phyloP scores from a whole-genome alignment of 176 grass and related monocot genomes.

The Coix lacrymajobi region DNA sequence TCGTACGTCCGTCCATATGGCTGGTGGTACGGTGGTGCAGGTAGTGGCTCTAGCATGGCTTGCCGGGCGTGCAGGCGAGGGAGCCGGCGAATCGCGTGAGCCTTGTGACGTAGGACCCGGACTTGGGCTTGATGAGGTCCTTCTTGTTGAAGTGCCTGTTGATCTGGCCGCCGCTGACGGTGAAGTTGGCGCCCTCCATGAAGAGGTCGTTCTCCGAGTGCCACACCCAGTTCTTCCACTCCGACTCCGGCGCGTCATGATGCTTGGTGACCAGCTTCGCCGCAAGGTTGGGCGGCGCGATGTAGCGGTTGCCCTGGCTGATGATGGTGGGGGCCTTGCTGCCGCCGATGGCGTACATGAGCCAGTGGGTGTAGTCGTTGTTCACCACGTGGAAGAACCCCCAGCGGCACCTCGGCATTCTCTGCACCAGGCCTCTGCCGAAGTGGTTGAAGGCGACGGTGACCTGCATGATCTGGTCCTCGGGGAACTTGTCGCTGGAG shows the following conservation, averaged over 20 bases:
- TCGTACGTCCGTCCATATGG: not conserved
- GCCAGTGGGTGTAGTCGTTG: conserved; percentile 94
- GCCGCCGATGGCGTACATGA: conserved; percentile 87
- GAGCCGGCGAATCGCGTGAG: conserved; percentile 61
- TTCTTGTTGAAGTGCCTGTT: conserved; percentile 21
- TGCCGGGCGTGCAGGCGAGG: conserved; percentile 42
- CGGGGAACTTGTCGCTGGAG: conserved; percentile 35
- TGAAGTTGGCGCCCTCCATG: conserved; percentile 61
- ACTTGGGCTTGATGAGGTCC: conserved; percentile 61
- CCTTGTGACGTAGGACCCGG: conserved; percentile 51
- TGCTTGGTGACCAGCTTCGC: conserved; percentile 76
- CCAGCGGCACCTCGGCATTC: conserved; percentile 90
- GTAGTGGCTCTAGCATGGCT: conserved; percentile 37
- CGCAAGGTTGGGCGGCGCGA: conserved; percentile 55
- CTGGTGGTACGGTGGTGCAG: no score
- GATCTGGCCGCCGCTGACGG: conserved; percentile 32
- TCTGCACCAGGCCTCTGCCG: conserved; percentile 71
- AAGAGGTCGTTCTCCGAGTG: conserved; percentile 63
- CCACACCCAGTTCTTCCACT: conserved; percentile 85
- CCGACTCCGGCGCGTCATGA: conserved; percentile 29
- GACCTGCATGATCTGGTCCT: conserved; percentile 73
- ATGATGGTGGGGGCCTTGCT: conserved; percentile 82
- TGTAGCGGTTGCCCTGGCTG: conserved; percentile 85
- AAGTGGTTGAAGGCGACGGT: conserved; percentile 91
- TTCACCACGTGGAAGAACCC: conserved; percentile 92